Conservation (phyloP, 2,329 filamentous ascomycete species). For the Colletotrichum plurivorum region DNA sequence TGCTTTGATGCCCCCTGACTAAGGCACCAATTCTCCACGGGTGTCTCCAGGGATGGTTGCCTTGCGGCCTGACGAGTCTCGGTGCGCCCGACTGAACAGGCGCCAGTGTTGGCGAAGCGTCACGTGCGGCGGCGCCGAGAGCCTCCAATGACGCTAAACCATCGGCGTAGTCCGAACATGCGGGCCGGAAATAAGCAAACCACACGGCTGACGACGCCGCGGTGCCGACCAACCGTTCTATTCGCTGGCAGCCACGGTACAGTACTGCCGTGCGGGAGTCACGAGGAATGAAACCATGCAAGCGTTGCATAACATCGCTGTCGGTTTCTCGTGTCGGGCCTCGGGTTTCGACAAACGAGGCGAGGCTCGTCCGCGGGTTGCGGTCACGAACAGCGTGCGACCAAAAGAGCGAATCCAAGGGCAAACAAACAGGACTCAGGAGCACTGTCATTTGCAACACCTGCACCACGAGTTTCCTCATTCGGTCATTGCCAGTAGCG, state of each 20-base stretch:
- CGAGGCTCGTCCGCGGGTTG: neutral
- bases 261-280: conserved; percentile 9
- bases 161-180: conserved; percentile 42
- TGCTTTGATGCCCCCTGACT: neutral
- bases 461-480: conserved; percentile 1
- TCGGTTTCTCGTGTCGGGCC: conserved; percentile 6
- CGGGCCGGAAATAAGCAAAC: conserved; percentile 27
- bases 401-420: neutral
- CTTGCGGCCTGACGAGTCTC: conserved; percentile 30
- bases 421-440: no score
- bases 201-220: conserved; percentile 39
- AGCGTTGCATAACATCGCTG: conserved; percentile 17
- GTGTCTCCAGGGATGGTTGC: conserved; percentile 4
- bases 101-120: conserved; percentile 13
- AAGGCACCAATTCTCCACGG: no score
- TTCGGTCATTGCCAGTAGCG: neutral
- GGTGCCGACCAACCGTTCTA: conserved; percentile 35
- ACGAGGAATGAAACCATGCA: conserved; percentile 17
- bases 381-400: neutral
- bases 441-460: no score
- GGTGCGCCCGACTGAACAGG: conserved; percentile 28
- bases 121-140: conserved; percentile 34
- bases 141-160: conserved; percentile 37
- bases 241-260: conserved; percentile 9
- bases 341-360: conserved; percentile 21